Base-by-base conservation (phyloP, 768 basidiomycete species). In the Collybiopsis luxurians region DNA sequence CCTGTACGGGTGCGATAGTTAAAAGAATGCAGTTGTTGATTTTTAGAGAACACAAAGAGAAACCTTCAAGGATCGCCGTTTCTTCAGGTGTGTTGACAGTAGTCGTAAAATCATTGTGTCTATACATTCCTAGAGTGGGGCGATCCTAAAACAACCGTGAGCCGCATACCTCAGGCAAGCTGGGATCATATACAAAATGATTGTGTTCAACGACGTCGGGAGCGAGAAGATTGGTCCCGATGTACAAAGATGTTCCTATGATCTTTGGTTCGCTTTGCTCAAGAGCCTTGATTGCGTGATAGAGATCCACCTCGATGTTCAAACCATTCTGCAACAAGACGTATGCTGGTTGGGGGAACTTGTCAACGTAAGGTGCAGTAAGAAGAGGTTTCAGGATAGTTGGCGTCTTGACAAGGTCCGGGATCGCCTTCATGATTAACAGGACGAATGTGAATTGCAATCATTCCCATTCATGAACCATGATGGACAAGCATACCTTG, bases 311-410 rank as follows among this genome's bases (percentile, higher is more conserved):
- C 64, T 91, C 90, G 11, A 89, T 83, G 36, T 82, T 82, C 3
- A 92, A 70, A 5, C 89, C 89, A 65, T 92, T 92, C 74, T 91
- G 85, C 47, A 87, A 61, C 12, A 89, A 66, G 2, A 85, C 82
- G 63, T 84, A 85, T 1, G 76, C 79, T 1, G 85, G 85, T 61
- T 85, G 83, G 4, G 73, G 60, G 59, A 75, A 72, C 44, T 63
- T 64, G 30, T 79, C 74, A 47, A 71, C 62, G 70, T 85, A 83
- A 23, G 78, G 70, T 1, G 70, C 42, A 2, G 76, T 75, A 44
- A 91, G 67, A 36, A 90, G 66, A 5, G 85, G 80, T 6, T 73
- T 72, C 23, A 92, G 75, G 7, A 91, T 66, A 3, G 71, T 66
- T 0, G 88, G 73, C 5, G 85, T 89, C 11, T 76, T 79, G 1